Evolutionary conservation across 2,329 filamentous ascomycete species (phyloP).

Genomic region (Teratosphaeria pseudoeucalypti): DNA sequence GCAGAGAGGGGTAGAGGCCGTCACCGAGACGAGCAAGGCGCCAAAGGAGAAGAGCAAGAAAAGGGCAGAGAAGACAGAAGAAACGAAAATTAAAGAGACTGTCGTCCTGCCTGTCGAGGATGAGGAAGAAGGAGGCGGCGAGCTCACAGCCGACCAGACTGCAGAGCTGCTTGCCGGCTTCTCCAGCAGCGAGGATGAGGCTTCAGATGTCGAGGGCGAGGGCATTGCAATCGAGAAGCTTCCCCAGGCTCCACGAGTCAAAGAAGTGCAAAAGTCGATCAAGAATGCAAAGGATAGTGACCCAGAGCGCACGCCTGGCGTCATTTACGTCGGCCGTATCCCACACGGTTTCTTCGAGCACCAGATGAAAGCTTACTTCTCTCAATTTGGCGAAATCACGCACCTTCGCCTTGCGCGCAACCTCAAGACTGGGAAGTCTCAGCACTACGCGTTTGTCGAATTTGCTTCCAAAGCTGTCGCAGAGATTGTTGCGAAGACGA

Average conservation of each 20-base stretch:
- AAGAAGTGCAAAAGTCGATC: conserved; percentile 31
- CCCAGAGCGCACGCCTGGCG: conserved; percentile 52
- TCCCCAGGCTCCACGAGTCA: conserved; percentile 24
- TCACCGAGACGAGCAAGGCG: conserved; percentile 2
- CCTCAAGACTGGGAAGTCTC: conserved; percentile 79
- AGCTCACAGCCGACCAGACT: conserved; percentile 36
- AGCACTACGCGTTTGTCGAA: conserved; percentile 92
- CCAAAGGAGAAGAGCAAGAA: conserved; percentile 1
- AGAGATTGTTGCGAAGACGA: conserved; percentile 84
- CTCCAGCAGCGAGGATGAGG: conserved; percentile 36
- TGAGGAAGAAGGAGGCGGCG: conserved; percentile 21
- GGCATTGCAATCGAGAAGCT: conserved; percentile 29
- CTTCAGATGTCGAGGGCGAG: conserved; percentile 28
- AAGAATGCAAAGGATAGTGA: conserved; percentile 39
- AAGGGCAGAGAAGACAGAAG: neutral
- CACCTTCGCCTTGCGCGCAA: conserved; percentile 79
- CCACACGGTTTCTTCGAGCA: conserved; percentile 96
- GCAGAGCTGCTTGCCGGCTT: conserved; percentile 43
- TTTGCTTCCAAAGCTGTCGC: conserved; percentile 71
- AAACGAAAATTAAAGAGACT: conserved; percentile 6
- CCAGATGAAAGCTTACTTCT: conserved; percentile 87
- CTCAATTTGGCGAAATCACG: conserved; percentile 78
- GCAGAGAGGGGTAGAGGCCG: conserved; percentile 1
- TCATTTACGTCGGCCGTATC: conserved; percentile 82
- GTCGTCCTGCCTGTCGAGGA: conserved; percentile 9